Percentiles rank a stretch among this genome's conserved stretches.
Conservation (phyloP, 345 rosid genomes). For the Eutrema japonicum region DNA sequence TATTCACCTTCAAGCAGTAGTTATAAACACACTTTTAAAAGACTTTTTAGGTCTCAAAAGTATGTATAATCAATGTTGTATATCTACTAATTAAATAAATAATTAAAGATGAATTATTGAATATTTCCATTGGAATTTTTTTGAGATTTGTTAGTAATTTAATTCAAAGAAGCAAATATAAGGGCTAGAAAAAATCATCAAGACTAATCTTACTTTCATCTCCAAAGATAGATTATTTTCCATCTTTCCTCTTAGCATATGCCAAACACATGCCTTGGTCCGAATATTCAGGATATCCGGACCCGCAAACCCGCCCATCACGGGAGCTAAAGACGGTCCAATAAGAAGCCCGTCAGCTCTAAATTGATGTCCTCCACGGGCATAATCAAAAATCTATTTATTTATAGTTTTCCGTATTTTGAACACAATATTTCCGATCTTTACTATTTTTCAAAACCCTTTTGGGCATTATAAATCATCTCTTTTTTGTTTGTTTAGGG, state of each 20-base stretch:
- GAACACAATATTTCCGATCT: neutral
- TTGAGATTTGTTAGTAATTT: slow-evolving; percentile 14
- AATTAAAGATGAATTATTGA: neutral
- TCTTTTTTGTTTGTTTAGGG: slow-evolving; percentile 49
- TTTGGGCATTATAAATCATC: slow-evolving; percentile 13
- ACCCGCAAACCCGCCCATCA: slow-evolving; percentile 85
- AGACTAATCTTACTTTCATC: slow-evolving; percentile 58
- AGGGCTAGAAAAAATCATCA: slow-evolving; percentile 74
- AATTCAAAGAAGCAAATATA: slow-evolving; percentile 75
- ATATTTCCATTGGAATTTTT: neutral
- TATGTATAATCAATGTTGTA: slow-evolving; percentile 1
- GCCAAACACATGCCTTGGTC: slow-evolving; percentile 55
- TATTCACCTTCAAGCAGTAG: slow-evolving; percentile 9
- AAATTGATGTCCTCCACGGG: slow-evolving; percentile 60
- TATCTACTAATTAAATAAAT: slow-evolving; percentile 11
- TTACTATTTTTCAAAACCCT: slow-evolving; percentile 1
- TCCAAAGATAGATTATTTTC: slow-evolving; percentile 74
- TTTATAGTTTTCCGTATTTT: neutral
- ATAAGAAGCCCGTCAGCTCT: slow-evolving; percentile 84
- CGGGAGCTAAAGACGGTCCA: slow-evolving; percentile 75
- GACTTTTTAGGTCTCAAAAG: slow-evolving; percentile 35
- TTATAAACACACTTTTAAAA: slow-evolving; percentile 2
- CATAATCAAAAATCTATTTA: slow-evolving; percentile 58
- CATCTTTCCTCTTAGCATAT: slow-evolving; percentile 78
- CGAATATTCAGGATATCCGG: slow-evolving; percentile 49